Conservation (phyloP, 371 early-diverging fungal genomes). For the Mucor lusitanicus region DNA sequence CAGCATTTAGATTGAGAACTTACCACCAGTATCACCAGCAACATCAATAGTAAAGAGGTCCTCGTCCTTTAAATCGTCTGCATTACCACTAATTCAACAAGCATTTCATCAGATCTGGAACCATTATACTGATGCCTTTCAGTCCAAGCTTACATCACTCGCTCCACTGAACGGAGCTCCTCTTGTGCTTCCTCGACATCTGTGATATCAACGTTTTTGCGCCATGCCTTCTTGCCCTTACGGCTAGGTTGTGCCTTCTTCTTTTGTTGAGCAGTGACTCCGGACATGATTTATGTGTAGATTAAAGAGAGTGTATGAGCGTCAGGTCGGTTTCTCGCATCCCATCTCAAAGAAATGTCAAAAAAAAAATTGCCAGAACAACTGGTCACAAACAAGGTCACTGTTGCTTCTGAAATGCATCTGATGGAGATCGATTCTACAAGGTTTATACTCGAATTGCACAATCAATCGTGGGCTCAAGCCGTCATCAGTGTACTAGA, state of each 20-base stretch:
- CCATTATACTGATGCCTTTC: background rate
- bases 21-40: conserved; percentile 65
- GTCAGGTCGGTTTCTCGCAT: background rate
- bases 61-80: conserved; percentile 56
- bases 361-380: background rate
- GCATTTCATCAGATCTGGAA: background rate
- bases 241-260: conserved; percentile 58
- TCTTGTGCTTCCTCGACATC: conserved; percentile 80
- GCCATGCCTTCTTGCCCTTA: conserved; percentile 93
- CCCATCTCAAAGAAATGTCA: background rate
- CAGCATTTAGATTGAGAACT: background rate
- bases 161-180: conserved; percentile 75
- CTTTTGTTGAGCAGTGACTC: conserved; percentile 1
- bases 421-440: background rate
- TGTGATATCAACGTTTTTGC: conserved; percentile 86
- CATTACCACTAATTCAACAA: conserved; percentile 42
- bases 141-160: conserved; percentile 56
- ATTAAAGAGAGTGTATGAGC: background rate
- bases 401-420: background rate
- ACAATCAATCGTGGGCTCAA: too few relatives aligned
- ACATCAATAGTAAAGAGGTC: conserved; percentile 79
- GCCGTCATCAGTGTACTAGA: too few relatives aligned
- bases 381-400: background rate
- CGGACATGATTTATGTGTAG: conserved; percentile 7
- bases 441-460: background rate